These are phyloP conservation scores for Halteria grandinella DNA, from an alignment of 73 alveolate species.

Conservation along the genomic window DNA sequence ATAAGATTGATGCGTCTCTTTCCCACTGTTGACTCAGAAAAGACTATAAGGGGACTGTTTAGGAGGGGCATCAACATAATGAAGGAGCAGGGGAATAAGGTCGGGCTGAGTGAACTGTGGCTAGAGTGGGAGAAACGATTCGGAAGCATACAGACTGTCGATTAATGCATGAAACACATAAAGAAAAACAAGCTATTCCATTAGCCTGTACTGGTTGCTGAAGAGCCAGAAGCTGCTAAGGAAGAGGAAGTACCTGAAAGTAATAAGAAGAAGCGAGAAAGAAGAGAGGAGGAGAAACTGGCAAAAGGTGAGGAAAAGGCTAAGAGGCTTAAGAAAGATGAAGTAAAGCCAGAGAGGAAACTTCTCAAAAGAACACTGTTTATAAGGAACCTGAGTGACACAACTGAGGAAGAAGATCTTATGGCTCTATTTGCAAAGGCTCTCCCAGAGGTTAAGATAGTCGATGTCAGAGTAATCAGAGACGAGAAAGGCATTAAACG, in stretches of 20 bases:
- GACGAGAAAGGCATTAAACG: conserved; percentile 24
- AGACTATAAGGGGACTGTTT: conserved; percentile 39
- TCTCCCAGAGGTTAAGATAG: conserved; percentile 9
- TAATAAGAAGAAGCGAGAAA: neutral
- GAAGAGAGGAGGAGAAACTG: neutral
- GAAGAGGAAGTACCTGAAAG: neutral
- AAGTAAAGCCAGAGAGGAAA: no score
- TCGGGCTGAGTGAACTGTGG: conserved; percentile 37
- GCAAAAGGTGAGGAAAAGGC: neutral
- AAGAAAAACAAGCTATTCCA: conserved; percentile 24
- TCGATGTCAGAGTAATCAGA: conserved; percentile 34
- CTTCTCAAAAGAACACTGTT: no score
- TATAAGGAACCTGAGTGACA: conserved; percentile 16
- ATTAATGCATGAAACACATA: conserved; percentile 37
- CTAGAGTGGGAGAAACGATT: conserved; percentile 59
- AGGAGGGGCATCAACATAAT: conserved; percentile 35
- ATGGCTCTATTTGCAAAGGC: neutral
- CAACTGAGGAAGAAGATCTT: conserved; percentile 39
- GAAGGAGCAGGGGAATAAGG: conserved; percentile 38
- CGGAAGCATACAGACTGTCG: conserved; percentile 14
- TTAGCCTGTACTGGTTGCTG: neutral
- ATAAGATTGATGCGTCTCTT: conserved; percentile 34
- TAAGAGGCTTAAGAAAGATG: neutral
- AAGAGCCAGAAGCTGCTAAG: neutral
- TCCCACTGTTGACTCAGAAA: conserved; percentile 38